Evolutionary conservation across 176 grass and related monocot genomes (phyloP).

Genomic region (Areca catechu): DNA sequence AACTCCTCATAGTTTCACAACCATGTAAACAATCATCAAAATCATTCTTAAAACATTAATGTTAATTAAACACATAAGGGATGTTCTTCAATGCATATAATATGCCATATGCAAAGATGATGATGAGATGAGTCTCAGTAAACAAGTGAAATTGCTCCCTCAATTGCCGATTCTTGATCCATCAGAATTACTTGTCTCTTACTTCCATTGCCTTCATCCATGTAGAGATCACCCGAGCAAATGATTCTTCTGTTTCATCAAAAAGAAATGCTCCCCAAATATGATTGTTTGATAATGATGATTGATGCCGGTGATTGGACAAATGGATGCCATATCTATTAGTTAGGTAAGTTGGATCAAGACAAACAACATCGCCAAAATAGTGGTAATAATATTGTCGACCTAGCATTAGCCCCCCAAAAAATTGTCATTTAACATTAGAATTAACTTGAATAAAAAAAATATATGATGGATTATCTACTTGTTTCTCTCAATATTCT

Average conservation of each 20-base stretch:
- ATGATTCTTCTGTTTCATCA: constrained; percentile 77
- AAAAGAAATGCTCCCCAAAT: constrained; percentile 83
- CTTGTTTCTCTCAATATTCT: constrained; percentile 76
- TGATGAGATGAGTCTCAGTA: constrained; percentile 50
- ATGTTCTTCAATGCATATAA: constrained; percentile 56
- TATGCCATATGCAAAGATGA: constrained; percentile 58
- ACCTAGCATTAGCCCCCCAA: too few species aligned
- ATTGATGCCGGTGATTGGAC: constrained; percentile 74
- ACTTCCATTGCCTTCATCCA: constrained; percentile 57
- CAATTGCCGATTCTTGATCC: constrained; percentile 40
- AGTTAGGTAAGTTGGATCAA: constrained; percentile 55
- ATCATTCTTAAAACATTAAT: constrained; percentile 44
- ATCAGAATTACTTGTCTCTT: constrained; percentile 67
- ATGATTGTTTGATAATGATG: constrained; percentile 68
- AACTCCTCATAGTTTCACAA: constrained; percentile 69
- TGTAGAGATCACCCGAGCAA: constrained; percentile 77
- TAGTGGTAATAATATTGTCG: constrained; percentile 70
- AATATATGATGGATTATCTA: constrained; percentile 67
- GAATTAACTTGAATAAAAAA: constrained; percentile 76
- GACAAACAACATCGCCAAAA: constrained; percentile 74
- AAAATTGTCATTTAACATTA: too few species aligned
- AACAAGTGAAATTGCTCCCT: constrained; percentile 39
- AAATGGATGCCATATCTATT: constrained; percentile 50
- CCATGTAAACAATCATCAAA: constrained; percentile 57
- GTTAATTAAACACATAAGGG: constrained; percentile 27